phyloP scores from a whole-genome alignment of 1,139 yeast species.

The Candida labiduridarum region DNA sequence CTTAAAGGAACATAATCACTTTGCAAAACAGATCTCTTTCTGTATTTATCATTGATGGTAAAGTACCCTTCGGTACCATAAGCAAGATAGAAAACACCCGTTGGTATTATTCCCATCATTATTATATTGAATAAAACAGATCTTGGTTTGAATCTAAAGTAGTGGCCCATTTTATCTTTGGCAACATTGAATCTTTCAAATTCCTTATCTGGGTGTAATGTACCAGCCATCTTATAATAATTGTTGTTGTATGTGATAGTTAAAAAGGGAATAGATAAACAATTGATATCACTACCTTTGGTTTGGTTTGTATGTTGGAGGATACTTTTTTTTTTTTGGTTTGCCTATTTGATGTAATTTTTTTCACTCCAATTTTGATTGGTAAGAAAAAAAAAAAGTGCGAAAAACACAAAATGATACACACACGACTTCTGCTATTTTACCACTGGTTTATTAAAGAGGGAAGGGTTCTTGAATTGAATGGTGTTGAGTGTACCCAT shows the following conservation, averaged over 20 bases:
- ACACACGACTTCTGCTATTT: neutral
- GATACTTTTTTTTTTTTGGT: neutral
- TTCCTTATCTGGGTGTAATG: slow-evolving; percentile 48
- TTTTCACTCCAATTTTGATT: slow-evolving; percentile 4
- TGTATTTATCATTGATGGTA: slow-evolving; percentile 36
- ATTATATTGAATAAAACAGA: slow-evolving; percentile 39
- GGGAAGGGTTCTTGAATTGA: too few relatives aligned
- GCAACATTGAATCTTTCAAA: slow-evolving; percentile 47
- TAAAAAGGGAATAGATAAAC: neutral
- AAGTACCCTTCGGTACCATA: slow-evolving; percentile 42
- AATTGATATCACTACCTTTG: neutral
- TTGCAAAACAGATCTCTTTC: slow-evolving; percentile 39
- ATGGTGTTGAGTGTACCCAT: too few relatives aligned
- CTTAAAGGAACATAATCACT: slow-evolving; percentile 49
- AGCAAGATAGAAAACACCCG: slow-evolving; percentile 38
- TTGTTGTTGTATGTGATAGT: neutral
- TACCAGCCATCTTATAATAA: slow-evolving; percentile 39
- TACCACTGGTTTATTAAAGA: neutral
- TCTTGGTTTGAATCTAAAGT: slow-evolving; percentile 47
- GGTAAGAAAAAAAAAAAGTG: slow-evolving; percentile 1
- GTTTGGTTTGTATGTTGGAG: neutral
- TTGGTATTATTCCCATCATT: slow-evolving; percentile 44
- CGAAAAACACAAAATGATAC: neutral
- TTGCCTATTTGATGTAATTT: neutral
- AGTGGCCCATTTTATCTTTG: slow-evolving; percentile 44